Evolutionary conservation across 2,329 filamentous ascomycete genomes (phyloP).

Genomic region (Aureobasidium pullulans): DNA sequence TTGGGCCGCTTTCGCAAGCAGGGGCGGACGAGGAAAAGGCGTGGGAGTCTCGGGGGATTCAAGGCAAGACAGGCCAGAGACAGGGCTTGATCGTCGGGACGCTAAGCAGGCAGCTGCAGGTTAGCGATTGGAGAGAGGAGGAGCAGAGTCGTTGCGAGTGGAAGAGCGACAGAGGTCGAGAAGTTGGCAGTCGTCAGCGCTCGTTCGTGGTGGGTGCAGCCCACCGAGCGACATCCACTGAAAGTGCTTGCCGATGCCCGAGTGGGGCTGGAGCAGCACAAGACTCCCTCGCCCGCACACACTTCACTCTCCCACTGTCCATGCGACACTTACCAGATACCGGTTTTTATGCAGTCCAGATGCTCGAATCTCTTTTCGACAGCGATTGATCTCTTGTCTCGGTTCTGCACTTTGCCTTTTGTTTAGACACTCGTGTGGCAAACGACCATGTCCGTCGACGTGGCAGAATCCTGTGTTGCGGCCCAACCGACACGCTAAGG

Average conservation of each 20-base stretch:
- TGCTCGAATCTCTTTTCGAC: neutral
- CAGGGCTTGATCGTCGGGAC: neutral
- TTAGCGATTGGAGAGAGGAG: constrained; percentile 15
- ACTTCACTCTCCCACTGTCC: neutral
- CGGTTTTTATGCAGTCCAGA: neutral
- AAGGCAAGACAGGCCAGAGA: constrained; percentile 11
- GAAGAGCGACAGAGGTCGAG: neutral
- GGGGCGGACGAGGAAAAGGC: constrained; percentile 9
- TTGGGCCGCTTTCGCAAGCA: constrained; percentile 1
- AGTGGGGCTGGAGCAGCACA: constrained; percentile 7
- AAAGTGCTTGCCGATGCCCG: neutral
- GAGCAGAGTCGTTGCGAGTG: neutral
- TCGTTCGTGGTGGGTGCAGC: neutral
- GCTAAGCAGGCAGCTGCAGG: constrained; percentile 5
- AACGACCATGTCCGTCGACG: constrained; percentile 1
- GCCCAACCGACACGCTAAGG: constrained; percentile 8
- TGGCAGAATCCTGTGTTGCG: neutral
- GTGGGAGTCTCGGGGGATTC: constrained; percentile 2
- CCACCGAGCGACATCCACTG: neutral
- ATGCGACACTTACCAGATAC: constrained; percentile 6
- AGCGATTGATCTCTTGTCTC: neutral
- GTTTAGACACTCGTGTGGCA: neutral
- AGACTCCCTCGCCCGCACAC: neutral
- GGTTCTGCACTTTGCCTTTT: neutral
- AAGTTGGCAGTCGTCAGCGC: neutral